Conservation (phyloP, 768 basidiomycete species). For the Rickenella mellea region DNA sequence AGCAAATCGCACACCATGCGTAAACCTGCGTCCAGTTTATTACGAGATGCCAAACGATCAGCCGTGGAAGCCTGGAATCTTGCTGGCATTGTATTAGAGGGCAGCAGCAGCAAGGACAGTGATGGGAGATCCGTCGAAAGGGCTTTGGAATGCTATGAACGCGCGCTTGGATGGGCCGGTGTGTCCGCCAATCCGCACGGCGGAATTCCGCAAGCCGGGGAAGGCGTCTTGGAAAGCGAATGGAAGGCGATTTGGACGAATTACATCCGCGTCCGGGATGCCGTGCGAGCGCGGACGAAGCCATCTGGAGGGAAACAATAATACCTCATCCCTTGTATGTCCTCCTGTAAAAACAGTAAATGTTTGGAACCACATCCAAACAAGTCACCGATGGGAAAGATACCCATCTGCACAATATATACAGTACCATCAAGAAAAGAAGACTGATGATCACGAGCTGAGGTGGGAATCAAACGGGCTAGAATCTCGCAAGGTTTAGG, state of each 20-base stretch:
- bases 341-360: too few species aligned
- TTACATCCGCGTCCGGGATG: constrained; percentile 39
- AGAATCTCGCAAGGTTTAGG: too few species aligned
- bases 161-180: constrained; percentile 63
- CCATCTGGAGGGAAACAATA: too few species aligned
- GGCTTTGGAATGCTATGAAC: constrained; percentile 57
- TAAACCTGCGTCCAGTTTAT: constrained; percentile 43
- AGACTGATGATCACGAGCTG: too few species aligned
- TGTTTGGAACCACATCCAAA: too few species aligned
- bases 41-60: constrained; percentile 61
- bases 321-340: too few species aligned
- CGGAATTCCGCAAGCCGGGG: constrained; percentile 33
- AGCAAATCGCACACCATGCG: constrained; percentile 38
- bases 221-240: constrained; percentile 47
- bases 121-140: constrained; percentile 2
- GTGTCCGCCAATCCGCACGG: constrained; percentile 24
- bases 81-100: constrained; percentile 56
- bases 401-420: too few species aligned
- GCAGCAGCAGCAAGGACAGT: constrained; percentile 2
- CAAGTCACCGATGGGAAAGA: too few species aligned
- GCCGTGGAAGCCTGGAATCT: constrained; percentile 72
- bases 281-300: too few species aligned
- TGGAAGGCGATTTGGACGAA: constrained; percentile 55
- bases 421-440: too few species aligned
- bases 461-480: too few species aligned